Evolutionary conservation across 2,329 filamentous ascomycete species (phyloP).

Genomic region (Teratosphaeria epicoccoides): DNA sequence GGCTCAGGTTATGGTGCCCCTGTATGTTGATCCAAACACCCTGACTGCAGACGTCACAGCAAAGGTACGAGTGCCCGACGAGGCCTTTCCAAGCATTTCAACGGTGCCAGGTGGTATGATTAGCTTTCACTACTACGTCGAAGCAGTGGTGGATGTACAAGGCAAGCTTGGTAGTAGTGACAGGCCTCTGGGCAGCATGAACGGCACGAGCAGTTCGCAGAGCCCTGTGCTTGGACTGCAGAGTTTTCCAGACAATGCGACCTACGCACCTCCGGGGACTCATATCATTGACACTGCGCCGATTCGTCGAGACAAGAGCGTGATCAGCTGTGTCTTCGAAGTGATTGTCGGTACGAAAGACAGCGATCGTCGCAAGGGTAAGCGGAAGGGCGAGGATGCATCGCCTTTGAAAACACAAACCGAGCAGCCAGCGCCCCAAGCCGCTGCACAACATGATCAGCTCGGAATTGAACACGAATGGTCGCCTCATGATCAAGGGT

Average conservation of each 20-base stretch:
- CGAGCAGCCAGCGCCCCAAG: conserved; percentile 2
- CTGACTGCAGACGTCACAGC: conserved; percentile 72
- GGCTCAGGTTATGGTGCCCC: conserved; percentile 73
- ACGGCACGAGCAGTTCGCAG: conserved; percentile 5
- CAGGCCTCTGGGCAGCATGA: conserved; percentile 28
- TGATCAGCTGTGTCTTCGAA: conserved; percentile 80
- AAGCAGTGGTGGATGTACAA: conserved; percentile 85
- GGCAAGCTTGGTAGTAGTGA: conserved; percentile 73
- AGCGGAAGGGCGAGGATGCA: conserved; percentile 27
- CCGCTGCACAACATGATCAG: neutral
- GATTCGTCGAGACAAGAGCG: conserved; percentile 77
- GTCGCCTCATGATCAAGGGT: neutral
- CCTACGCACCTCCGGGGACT: conserved; percentile 23
- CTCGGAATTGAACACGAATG: neutral
- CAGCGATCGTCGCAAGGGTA: conserved; percentile 48
- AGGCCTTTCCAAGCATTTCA: conserved; percentile 83
- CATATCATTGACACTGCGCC: conserved; percentile 80
- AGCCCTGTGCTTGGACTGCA: conserved; percentile 2
- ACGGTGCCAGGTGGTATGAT: conserved; percentile 89
- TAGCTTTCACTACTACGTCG: conserved; percentile 85
- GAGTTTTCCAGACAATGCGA: conserved; percentile 3
- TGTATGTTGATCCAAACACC: conserved; percentile 75
- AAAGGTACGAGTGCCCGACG: conserved; percentile 75
- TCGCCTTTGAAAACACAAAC: neutral
- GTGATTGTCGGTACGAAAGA: conserved; percentile 79